These are phyloP conservation scores for Brassica incana DNA, from an alignment of 345 rosid species.

Conservation along the genomic window DNA sequence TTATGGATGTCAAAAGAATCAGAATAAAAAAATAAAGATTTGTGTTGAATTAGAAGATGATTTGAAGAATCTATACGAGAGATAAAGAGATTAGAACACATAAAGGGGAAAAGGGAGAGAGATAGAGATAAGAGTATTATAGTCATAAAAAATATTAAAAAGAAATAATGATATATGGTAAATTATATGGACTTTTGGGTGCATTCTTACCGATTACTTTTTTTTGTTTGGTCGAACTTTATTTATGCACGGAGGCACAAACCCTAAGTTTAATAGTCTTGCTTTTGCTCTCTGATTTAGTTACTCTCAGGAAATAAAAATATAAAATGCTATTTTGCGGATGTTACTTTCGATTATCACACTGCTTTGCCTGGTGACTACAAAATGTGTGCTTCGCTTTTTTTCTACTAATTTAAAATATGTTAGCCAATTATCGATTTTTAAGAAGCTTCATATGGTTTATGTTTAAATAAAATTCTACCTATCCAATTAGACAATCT, in stretches of 20 bases:
- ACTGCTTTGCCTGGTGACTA: background rate
- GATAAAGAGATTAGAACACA: no score
- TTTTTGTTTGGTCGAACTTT: background rate
- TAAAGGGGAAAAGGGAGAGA: no score
- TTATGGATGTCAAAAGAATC: no score
- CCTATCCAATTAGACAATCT: background rate
- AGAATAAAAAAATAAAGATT: no score
- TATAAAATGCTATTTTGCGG: background rate
- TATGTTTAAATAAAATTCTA: background rate
- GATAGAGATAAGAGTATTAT: no score
- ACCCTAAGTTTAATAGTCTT: slow-evolving; percentile 11
- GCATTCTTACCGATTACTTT: no score
- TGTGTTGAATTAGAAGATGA: no score
- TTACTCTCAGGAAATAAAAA: background rate
- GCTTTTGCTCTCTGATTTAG: background rate
- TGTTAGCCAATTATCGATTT: background rate
- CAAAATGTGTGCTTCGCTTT: background rate
- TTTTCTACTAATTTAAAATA: no score
- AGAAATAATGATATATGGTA: no score
- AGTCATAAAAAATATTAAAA: no score
- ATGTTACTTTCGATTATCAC: background rate
- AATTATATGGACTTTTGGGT: no score
- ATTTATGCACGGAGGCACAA: background rate
- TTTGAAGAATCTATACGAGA: no score
- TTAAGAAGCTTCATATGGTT: background rate